Evolutionary conservation across 768 basidiomycete species (phyloP).

Genomic region (Sporobolomyces pararoseus): DNA sequence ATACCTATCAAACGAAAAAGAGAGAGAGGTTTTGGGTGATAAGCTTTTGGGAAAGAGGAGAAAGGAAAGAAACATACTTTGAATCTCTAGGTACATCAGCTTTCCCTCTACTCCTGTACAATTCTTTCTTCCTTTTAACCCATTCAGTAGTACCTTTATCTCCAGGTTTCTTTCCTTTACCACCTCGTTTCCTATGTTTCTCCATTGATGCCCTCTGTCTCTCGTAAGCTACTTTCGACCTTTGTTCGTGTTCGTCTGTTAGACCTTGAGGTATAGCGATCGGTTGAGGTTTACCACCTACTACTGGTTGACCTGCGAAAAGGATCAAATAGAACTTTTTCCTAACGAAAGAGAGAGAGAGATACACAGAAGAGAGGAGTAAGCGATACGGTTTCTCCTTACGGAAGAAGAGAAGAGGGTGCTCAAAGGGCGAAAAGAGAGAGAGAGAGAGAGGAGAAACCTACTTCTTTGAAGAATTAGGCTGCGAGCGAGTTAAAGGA

Average conservation of each 20-base stretch:
- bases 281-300: constrained; percentile 31
- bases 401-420: no score
- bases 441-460: neutral
- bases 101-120: constrained; percentile 80
- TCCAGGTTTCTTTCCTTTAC: constrained; percentile 53
- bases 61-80: constrained; percentile 43
- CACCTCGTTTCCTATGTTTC: constrained; percentile 6
- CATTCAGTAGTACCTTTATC: constrained; percentile 64
- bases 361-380: constrained; percentile 45
- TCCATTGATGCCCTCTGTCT: constrained; percentile 61
- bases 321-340: constrained; percentile 92
- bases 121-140: constrained; percentile 96
- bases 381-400: no score
- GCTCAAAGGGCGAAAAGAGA: constrained; percentile 44
- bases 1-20: constrained; percentile 13
- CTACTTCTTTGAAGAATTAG: constrained; percentile 11
- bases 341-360: no score
- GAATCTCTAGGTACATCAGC: constrained; percentile 62
- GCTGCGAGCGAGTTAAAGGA: neutral
- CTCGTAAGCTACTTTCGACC: constrained; percentile 61
- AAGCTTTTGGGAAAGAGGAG: neutral
- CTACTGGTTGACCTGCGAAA: constrained; percentile 62
- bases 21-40: no score
- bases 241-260: constrained; percentile 47
- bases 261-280: constrained; percentile 25